A percentile compares a stretch with the other conserved stretches of the same genome.
These are phyloP conservation scores for Microbotryum violaceum DNA, from an alignment of 1,284 basidiomycete genomes.

Conservation along the genomic window DNA sequence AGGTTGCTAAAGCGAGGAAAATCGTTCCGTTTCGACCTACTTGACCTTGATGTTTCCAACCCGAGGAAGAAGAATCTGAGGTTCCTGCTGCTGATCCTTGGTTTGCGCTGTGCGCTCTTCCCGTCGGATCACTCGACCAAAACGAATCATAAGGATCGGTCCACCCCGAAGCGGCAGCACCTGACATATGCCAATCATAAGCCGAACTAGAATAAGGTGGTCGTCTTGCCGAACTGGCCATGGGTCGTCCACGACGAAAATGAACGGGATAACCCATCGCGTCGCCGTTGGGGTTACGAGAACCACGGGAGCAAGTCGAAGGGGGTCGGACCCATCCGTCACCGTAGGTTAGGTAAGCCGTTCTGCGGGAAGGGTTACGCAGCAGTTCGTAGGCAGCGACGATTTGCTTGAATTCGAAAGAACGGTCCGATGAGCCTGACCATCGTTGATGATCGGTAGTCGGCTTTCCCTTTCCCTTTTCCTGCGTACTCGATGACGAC, in stretches of 20 bases:
- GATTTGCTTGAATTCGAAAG: constrained; percentile 26
- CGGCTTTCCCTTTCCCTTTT: constrained; percentile 6
- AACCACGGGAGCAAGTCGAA: neutral
- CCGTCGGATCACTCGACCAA: constrained; percentile 7
- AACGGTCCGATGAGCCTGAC: neutral
- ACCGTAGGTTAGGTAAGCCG: constrained; percentile 24
- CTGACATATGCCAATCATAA: constrained; percentile 8
- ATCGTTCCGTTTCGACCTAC: constrained; percentile 19
- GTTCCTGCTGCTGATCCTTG: neutral
- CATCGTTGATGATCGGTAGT: neutral
- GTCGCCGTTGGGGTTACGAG: neutral
- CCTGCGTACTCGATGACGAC: neutral
- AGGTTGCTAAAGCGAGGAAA: constrained; percentile 16
- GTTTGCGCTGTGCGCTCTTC: neutral
- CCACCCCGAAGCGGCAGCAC: neutral
- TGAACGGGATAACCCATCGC: constrained; percentile 13
- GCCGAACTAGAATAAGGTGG: constrained; percentile 2
- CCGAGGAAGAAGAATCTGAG: constrained; percentile 1
- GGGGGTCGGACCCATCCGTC: constrained; percentile 23
- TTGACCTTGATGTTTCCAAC: constrained; percentile 18
- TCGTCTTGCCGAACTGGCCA: constrained; percentile 8
- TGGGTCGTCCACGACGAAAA: constrained; percentile 22
- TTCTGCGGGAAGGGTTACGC: constrained; percentile 22
- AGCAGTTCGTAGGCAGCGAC: constrained; percentile 33
- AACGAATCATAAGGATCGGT: constrained; percentile 26